phyloP scores from a whole-genome alignment of 805 yeast genomes.

The Lachancea cidri region DNA sequence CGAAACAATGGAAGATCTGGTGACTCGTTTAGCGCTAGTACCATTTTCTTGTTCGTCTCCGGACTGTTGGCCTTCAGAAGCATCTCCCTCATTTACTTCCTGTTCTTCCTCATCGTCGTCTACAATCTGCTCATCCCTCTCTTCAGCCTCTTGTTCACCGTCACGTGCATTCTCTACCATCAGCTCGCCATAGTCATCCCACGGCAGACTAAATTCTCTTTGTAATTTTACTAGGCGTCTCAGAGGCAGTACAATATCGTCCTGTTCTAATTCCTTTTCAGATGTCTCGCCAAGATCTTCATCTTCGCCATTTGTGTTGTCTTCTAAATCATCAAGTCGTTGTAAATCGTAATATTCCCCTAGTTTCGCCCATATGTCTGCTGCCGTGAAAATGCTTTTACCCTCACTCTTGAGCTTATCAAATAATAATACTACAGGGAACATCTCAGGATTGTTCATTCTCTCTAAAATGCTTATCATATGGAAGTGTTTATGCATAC shows the following conservation, averaged over 20 bases:
- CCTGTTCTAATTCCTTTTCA: constrained; percentile 12
- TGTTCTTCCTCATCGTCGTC: background rate
- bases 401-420: constrained; percentile 15
- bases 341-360: constrained; percentile 49
- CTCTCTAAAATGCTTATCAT: constrained; percentile 34
- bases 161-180: constrained; percentile 35
- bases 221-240: constrained; percentile 7
- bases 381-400: constrained; percentile 35
- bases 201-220: constrained; percentile 37
- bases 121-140: constrained; percentile 3
- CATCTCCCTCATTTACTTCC: background rate
- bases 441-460: constrained; percentile 38
- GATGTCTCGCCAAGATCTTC: constrained; percentile 9
- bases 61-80: background rate
- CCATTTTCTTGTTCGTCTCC: background rate
- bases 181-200: constrained; percentile 42
- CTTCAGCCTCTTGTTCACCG: constrained; percentile 1
- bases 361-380: constrained; percentile 56
- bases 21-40: background rate
- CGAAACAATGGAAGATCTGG: constrained; percentile 1
- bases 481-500: constrained; percentile 42
- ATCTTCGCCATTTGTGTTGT: constrained; percentile 13
- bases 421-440: constrained; percentile 31
- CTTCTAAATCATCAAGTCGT: constrained; percentile 53
- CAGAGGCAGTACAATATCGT: constrained; percentile 8